These are phyloP conservation scores for Backusella australiensis DNA, from an alignment of 192 early-diverging fungal species.

Conservation along the genomic window DNA sequence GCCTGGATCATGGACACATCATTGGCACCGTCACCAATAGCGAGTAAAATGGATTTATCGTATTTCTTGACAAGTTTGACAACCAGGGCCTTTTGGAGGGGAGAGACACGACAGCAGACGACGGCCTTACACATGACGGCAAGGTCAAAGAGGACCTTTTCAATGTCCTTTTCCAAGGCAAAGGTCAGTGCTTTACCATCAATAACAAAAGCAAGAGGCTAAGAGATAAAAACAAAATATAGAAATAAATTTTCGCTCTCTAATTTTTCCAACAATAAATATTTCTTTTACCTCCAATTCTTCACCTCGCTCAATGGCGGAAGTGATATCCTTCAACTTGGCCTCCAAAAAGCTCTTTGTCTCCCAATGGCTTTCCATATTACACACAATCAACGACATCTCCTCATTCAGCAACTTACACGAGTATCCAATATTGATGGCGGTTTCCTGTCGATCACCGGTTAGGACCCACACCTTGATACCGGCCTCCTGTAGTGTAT, in stretches of 20 bases:
- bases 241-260: not conserved
- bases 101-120: slow-evolving; percentile 97
- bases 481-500: slow-evolving; percentile 91
- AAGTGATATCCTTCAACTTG: slow-evolving; percentile 81
- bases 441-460: slow-evolving; percentile 97
- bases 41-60: slow-evolving; percentile 82
- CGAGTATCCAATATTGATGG: slow-evolving; percentile 97
- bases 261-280: too few relatives aligned
- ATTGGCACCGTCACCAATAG: slow-evolving; percentile 99
- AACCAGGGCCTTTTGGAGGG: slow-evolving; percentile 96
- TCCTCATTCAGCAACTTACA: slow-evolving; percentile 96
- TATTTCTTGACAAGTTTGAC: slow-evolving; percentile 97
- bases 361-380: slow-evolving; percentile 88
- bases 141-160: slow-evolving; percentile 81
- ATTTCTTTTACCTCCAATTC: slow-evolving; percentile 33
- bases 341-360: slow-evolving; percentile 90
- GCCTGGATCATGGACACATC: slow-evolving; percentile 99
- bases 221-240: not conserved
- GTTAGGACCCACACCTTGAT: slow-evolving; percentile 99
- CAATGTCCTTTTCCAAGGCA: slow-evolving; percentile 86
- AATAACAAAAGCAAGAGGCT: slow-evolving; percentile 87
- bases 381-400: slow-evolving; percentile 93
- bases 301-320: slow-evolving; percentile 41
- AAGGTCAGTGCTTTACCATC: slow-evolving; percentile 91
- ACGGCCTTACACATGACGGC: slow-evolving; percentile 93